Percentiles rank a stretch among this genome's conserved stretches.
Evolutionary conservation across 163 green algal genomes (phyloP).

Genomic region (Chlorella variabilis): DNA sequence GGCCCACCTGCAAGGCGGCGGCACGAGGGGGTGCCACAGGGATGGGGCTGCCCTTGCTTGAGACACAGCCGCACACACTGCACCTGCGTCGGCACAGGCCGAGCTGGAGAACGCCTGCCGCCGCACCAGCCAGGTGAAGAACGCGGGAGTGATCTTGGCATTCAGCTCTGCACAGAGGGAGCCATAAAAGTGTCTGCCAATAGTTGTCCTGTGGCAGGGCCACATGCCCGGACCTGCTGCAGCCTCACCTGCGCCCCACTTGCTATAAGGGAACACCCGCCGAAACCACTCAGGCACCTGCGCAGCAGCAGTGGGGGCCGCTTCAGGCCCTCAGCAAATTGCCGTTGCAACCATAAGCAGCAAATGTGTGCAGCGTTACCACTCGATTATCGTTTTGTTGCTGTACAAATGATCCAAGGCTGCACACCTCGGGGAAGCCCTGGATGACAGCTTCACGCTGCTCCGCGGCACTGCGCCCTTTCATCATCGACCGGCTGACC

Average conservation of each 20-base stretch:
- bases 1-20: conserved; percentile 30
- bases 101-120: neutral
- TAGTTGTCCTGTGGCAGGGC: too few relatives aligned
- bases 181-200: too few relatives aligned
- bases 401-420: too few relatives aligned
- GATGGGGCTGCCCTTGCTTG: neutral
- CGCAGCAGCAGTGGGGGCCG: too few relatives aligned
- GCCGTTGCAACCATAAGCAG: too few relatives aligned
- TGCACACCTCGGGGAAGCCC: too few relatives aligned
- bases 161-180: conserved; percentile 59
- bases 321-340: too few relatives aligned
- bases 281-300: conserved; percentile 71
- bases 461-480: conserved; percentile 52
- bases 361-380: too few relatives aligned
- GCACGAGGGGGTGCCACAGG: neutral
- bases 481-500: conserved; percentile 73
- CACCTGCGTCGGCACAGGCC: neutral
- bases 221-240: too few relatives aligned
- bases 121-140: conserved; percentile 75
- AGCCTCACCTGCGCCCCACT: conserved; percentile 62
- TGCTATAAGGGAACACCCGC: conserved; percentile 67
- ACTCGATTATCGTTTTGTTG: too few relatives aligned
- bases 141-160: conserved; percentile 71
- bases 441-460: conserved; percentile 65
- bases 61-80: neutral